A percentile compares a stretch with the other conserved stretches of the same genome.
These are phyloP conservation scores for Sideroxylon spinosum DNA, from an alignment of 179 eudicot genomes.

Conservation along the genomic window DNA sequence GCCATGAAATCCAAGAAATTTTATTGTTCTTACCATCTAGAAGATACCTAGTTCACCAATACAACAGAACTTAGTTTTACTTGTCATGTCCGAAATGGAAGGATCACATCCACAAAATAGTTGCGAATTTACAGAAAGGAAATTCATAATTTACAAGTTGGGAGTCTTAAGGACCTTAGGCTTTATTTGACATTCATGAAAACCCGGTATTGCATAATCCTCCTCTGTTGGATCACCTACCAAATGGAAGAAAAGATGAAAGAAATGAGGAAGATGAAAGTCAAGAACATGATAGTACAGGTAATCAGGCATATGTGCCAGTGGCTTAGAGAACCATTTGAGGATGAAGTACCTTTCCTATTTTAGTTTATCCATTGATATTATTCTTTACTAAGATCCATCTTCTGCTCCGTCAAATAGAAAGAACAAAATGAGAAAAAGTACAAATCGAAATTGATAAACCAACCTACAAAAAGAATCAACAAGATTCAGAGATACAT, in stretches of 20 bases:
- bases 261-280: not conserved
- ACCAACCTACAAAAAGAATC: not conserved
- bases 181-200: not conserved
- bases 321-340: not conserved
- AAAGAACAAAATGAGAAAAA: not conserved
- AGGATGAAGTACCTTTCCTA: slow-evolving; percentile 4
- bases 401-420: slow-evolving; percentile 4
- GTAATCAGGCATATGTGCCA: slow-evolving; percentile 5
- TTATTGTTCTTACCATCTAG: not conserved
- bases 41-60: not conserved
- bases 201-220: not conserved
- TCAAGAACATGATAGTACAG: not conserved
- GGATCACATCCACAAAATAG: not conserved
- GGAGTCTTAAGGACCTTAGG: not conserved
- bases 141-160: not conserved
- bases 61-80: slow-evolving; percentile 6
- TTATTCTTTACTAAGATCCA: not conserved
- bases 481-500: not conserved
- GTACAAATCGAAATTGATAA: not conserved
- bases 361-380: not conserved
- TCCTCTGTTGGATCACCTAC: slow-evolving; percentile 2
- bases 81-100: not conserved
- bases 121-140: slow-evolving; percentile 5
- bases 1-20: not conserved
- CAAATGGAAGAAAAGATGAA: not conserved